A percentile compares a stretch with the other conserved stretches of the same genome.
These are phyloP conservation scores for Parathielavia hyrcaniae DNA, from an alignment of 495 filamentous ascomycete genomes.

Conservation along the genomic window DNA sequence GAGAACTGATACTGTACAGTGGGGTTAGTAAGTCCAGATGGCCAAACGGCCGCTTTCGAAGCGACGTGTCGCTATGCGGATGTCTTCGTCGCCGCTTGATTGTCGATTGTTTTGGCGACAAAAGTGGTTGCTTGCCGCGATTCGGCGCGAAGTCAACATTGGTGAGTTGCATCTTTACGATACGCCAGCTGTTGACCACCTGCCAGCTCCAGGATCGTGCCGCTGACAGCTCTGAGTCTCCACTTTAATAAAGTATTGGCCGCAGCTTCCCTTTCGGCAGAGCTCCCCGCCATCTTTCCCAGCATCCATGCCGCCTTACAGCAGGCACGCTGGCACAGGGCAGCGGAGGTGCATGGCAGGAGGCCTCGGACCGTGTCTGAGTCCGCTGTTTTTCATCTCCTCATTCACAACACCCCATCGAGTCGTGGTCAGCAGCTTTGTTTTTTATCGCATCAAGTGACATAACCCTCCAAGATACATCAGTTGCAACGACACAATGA, in stretches of 20 bases:
- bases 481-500: conserved; percentile 18
- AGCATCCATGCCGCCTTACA: neutral
- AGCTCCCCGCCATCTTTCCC: conserved; percentile 12
- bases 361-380: neutral
- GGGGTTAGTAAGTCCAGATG: conserved; percentile 24
- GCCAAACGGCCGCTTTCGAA: conserved; percentile 20
- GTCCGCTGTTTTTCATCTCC: neutral
- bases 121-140: neutral
- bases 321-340: neutral
- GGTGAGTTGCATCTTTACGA: neutral
- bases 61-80: neutral
- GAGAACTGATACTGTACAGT: conserved; percentile 11
- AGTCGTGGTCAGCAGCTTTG: neutral
- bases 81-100: conserved; percentile 2
- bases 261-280: neutral
- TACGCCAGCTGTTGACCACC: neutral
- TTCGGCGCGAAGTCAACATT: conserved; percentile 8
- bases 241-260: neutral
- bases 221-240: neutral
- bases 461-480: neutral
- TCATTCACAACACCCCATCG: neutral
- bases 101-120: conserved; percentile 11
- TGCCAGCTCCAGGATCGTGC: neutral
- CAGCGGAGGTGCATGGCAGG: neutral
- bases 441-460: neutral